phyloP scores from a whole-genome alignment of 2,329 filamentous ascomycete species.

The Beauveria brongniartii region DNA sequence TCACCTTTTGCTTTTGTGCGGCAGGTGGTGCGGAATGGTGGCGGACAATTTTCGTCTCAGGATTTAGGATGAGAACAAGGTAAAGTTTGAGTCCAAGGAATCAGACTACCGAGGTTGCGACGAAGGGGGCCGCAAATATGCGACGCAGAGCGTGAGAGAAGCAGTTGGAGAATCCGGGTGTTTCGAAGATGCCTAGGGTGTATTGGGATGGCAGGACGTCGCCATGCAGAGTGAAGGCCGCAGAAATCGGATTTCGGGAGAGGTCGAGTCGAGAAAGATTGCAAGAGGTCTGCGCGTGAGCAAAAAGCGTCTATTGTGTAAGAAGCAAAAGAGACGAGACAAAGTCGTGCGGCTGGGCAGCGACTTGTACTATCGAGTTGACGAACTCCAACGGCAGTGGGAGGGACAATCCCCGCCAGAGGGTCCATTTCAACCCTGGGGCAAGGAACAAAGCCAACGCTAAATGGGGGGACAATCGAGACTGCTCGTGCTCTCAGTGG shows the following conservation, averaged over 20 bases:
- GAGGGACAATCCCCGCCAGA: not conserved
- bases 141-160: conserved; percentile 20
- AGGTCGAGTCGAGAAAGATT: not conserved
- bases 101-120: conserved; percentile 4
- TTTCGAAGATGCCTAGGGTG: conserved; percentile 9
- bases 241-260: not conserved
- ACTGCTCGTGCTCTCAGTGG: conserved; percentile 18
- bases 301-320: not conserved
- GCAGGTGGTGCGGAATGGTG: not conserved
- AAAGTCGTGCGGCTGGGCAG: not conserved
- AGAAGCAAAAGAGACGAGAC: not conserved
- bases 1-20: no score
- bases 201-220: conserved; percentile 1
- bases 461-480: conserved; percentile 17
- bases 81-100: not conserved
- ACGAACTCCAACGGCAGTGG: not conserved
- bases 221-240: not conserved
- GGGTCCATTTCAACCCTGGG: not conserved
- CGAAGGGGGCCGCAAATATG: conserved; percentile 15
- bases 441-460: conserved; percentile 14
- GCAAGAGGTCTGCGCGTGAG: not conserved
- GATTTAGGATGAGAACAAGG: not conserved
- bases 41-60: conserved; percentile 1
- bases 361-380: conserved; percentile 5
- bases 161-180: conserved; percentile 13